A percentile compares a stretch with the other conserved stretches of the same genome.
These are phyloP conservation scores for Aspergillus fijiensis DNA, from an alignment of 2,329 filamentous ascomycete genomes.

Conservation along the genomic window DNA sequence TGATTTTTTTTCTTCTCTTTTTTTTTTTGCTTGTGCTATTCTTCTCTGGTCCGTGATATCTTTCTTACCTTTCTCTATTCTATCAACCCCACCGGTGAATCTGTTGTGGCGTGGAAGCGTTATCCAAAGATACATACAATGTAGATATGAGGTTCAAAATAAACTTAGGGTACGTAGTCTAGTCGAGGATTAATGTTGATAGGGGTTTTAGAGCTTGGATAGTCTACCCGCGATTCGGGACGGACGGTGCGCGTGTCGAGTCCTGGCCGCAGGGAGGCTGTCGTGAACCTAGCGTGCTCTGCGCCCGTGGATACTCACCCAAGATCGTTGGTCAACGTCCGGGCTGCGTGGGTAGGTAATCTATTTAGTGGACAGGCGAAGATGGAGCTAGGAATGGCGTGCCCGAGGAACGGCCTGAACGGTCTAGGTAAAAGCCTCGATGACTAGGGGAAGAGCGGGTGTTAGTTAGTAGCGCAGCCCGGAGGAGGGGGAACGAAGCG, in stretches of 20 bases:
- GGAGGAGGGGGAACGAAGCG: conserved; percentile 28
- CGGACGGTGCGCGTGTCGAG: conserved; percentile 27
- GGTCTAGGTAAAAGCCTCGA: conserved; percentile 23
- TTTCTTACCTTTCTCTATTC: conserved; percentile 5
- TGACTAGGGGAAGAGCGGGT: conserved; percentile 32
- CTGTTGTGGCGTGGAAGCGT: conserved; percentile 16
- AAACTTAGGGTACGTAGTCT: conserved; percentile 9
- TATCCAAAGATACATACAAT: conserved; percentile 1
- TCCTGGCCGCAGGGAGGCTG: conserved; percentile 20
- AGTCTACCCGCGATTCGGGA: conserved; percentile 39
- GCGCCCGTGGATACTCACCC: conserved; percentile 31
- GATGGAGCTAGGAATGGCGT: conserved; percentile 30
- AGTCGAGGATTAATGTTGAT: conserved; percentile 17
- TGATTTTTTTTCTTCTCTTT: conserved; percentile 9
- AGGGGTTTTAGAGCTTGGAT: conserved; percentile 27
- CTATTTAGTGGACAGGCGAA: conserved; percentile 19
- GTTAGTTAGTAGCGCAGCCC: conserved; percentile 42
- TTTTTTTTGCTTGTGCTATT: background rate
- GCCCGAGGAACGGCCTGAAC: conserved; percentile 35
- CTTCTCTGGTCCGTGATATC: background rate
- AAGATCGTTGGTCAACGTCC: conserved; percentile 31
- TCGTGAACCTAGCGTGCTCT: conserved; percentile 36
- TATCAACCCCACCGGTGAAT: conserved; percentile 11
- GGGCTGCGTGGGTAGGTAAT: conserved; percentile 20
- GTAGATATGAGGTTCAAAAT: conserved; percentile 20